These are phyloP conservation scores for Paramecium primaurelia DNA, from an alignment of 73 alveolate genomes.

Conservation along the genomic window DNA sequence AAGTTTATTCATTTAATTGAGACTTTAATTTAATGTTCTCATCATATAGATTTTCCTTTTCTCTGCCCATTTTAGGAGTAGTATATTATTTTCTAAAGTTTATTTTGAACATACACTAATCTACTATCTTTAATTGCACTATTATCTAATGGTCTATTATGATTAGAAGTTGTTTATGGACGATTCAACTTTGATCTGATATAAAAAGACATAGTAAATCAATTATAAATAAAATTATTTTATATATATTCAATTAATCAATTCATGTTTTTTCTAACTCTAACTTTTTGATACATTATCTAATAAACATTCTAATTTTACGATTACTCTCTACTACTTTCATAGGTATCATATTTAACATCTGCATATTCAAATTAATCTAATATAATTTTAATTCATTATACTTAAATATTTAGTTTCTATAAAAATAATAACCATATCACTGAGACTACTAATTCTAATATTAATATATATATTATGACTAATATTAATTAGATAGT, in stretches of 20 bases:
- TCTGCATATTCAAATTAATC: constrained; percentile 28
- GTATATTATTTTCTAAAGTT: background rate
- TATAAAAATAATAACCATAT: background rate
- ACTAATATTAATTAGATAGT: background rate
- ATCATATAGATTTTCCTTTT: constrained; percentile 27
- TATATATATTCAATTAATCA: background rate
- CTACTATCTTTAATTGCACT: background rate
- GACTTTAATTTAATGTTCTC: background rate
- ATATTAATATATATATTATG: background rate
- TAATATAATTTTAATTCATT: background rate
- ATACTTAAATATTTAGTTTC: background rate
- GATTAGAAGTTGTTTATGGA: background rate
- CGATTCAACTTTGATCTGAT: background rate
- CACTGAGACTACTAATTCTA: background rate
- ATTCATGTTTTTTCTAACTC: background rate
- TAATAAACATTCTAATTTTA: background rate
- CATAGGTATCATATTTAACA: constrained; percentile 50
- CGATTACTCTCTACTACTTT: background rate
- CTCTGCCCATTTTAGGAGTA: constrained; percentile 10
- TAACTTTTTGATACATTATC: background rate
- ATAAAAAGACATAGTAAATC: background rate
- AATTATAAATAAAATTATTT: background rate
- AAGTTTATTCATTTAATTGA: background rate
- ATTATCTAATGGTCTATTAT: background rate
- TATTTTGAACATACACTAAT: background rate